These are phyloP conservation scores for Calonectria leucothoes DNA, from an alignment of 2,329 filamentous ascomycete genomes.

Conservation along the genomic window DNA sequence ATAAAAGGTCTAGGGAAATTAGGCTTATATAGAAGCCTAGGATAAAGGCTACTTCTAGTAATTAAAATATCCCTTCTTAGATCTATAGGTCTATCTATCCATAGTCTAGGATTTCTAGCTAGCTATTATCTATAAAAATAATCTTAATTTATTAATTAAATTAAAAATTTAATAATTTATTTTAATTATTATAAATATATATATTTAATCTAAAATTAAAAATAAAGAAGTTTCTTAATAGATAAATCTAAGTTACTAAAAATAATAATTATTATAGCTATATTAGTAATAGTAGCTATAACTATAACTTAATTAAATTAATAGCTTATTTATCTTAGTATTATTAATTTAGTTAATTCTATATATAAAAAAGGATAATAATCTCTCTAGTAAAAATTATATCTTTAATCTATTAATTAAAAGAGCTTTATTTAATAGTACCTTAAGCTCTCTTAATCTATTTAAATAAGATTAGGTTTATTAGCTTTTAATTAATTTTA, in stretches of 20 bases:
- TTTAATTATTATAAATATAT: constrained; percentile 11
- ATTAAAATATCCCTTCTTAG: background rate
- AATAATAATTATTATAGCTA: background rate
- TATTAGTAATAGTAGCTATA: background rate
- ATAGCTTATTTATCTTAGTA: background rate
- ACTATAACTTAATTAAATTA: background rate
- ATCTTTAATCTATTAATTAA: background rate
- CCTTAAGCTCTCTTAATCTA: background rate
- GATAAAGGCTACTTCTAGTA: constrained; percentile 9
- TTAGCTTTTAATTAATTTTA: constrained; percentile 1
- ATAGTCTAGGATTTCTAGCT: constrained; percentile 17
- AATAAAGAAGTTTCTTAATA: constrained; percentile 5
- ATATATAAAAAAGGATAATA: background rate
- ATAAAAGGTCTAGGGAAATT: constrained; percentile 5
- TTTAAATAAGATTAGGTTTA: background rate
- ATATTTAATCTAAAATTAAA: constrained; percentile 3
- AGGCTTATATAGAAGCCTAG: constrained; percentile 12
- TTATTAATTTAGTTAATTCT: background rate
- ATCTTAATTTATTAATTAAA: too few species aligned
- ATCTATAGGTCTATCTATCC: constrained; percentile 5
- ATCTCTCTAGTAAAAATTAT: background rate
- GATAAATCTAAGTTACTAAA: background rate
- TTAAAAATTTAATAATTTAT: too few species aligned
- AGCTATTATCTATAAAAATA: background rate
- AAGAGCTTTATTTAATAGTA: background rate